Conservation (phyloP, 108 stramenopile species). For the Fragilaria crotonensis region DNA sequence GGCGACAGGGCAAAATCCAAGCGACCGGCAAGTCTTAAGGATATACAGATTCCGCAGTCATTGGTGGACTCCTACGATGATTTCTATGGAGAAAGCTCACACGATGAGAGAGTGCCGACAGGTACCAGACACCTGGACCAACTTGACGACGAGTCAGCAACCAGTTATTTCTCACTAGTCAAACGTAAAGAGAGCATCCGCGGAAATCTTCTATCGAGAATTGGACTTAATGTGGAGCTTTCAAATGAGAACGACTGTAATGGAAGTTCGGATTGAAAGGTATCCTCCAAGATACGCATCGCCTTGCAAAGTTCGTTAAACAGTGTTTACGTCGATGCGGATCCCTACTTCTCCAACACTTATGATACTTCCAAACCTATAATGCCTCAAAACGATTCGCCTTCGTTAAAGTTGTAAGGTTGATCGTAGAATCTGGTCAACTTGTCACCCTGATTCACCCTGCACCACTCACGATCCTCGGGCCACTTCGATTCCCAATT, state of each 20-base stretch:
- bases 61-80: constrained; percentile 21
- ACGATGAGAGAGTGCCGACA: not conserved
- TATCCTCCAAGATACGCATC: no score
- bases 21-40: constrained; percentile 9
- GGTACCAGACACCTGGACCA: not conserved
- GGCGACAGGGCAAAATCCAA: constrained; percentile 1
- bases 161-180: not conserved
- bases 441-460: not conserved
- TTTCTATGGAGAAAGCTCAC: constrained; percentile 24
- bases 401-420: constrained; percentile 32
- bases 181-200: not conserved
- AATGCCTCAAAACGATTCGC: not conserved
- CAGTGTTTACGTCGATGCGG: no score
- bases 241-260: no score
- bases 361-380: no score
- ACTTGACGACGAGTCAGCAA: not conserved
- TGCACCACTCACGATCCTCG: constrained; percentile 36
- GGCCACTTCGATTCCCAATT: constrained; percentile 48
- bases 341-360: no score
- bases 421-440: constrained; percentile 16
- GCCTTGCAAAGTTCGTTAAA: no score
- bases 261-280: no score
- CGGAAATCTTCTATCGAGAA: not conserved
- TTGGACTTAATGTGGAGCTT: not conserved
- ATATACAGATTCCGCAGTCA: not conserved